phyloP scores from a whole-genome alignment of 352 stramenopile genomes.

The Phytopythium oedochilum region DNA sequence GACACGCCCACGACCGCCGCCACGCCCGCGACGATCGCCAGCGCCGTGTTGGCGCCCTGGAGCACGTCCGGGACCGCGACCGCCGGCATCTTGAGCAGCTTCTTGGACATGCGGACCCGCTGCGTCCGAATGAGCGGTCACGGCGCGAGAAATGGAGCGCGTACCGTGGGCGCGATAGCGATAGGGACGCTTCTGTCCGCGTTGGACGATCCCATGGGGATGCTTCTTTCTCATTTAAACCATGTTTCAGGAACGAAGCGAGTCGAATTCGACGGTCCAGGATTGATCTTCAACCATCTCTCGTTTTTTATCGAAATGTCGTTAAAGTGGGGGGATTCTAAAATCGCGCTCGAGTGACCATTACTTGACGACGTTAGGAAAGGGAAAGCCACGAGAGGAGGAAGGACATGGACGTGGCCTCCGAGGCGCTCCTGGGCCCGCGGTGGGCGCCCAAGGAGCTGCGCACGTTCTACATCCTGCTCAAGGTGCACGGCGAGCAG shows the following conservation, averaged over 20 bases:
- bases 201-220: not conserved
- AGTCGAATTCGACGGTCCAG: no score
- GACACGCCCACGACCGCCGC: constrained; percentile 38
- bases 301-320: not conserved
- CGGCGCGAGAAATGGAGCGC: not conserved
- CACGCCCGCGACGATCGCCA: constrained; percentile 40
- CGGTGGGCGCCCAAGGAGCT: constrained; percentile 63
- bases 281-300: not conserved
- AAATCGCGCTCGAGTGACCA: not conserved
- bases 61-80: constrained; percentile 15
- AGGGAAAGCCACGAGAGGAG: not conserved
- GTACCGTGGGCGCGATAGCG: not conserved
- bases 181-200: not conserved
- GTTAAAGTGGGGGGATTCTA: not conserved
- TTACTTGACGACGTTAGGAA: no score
- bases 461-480: constrained; percentile 60
- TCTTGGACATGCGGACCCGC: constrained; percentile 32
- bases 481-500: constrained; percentile 41
- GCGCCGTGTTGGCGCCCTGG: constrained; percentile 24
- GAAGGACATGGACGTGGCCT: constrained; percentile 6
- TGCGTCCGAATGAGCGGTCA: not conserved
- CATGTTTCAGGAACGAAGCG: no score
- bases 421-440: constrained; percentile 26
- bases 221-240: no score
- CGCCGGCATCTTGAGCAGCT: constrained; percentile 33